Conservation (phyloP, 345 rosid species). For the Gossypioides kirkii region DNA sequence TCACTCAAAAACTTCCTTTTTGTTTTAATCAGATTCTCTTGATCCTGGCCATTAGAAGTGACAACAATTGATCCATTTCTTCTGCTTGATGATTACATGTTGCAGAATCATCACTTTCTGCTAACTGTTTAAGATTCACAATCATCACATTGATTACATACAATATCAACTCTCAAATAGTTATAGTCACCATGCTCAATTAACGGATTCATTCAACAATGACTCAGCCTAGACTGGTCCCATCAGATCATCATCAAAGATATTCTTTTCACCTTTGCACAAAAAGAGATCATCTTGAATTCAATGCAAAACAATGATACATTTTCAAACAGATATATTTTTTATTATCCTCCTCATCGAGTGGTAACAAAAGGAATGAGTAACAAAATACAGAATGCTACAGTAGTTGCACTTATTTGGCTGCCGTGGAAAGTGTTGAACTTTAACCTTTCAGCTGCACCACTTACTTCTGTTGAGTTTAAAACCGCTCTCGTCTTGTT, state of each 20-base stretch:
- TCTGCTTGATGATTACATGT: neutral
- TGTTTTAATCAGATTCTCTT: neutral
- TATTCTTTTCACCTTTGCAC: neutral
- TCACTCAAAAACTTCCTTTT: neutral
- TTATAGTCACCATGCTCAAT: neutral
- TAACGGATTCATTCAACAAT: neutral
- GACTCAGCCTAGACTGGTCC: neutral
- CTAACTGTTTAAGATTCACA: neutral
- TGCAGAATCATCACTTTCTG: neutral
- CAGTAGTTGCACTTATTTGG: constrained; percentile 33
- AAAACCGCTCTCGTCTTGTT: constrained; percentile 52
- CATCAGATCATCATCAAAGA: constrained; percentile 2
- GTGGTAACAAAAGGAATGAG: constrained; percentile 34
- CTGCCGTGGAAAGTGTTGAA: constrained; percentile 22
- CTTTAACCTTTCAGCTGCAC: constrained; percentile 34
- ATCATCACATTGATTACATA: constrained; percentile 7
- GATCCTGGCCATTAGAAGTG: neutral
- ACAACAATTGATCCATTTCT: neutral
- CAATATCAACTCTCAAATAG: neutral
- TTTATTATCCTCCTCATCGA: constrained; percentile 20
- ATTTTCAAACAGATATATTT: neutral
- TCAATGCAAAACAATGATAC: constrained; percentile 18
- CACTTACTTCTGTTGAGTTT: constrained; percentile 49
- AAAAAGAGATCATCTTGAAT: constrained; percentile 3
- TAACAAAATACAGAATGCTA: constrained; percentile 37